Conservation (phyloP, 257 asterid genomes). For the Gentiana macrophylla region DNA sequence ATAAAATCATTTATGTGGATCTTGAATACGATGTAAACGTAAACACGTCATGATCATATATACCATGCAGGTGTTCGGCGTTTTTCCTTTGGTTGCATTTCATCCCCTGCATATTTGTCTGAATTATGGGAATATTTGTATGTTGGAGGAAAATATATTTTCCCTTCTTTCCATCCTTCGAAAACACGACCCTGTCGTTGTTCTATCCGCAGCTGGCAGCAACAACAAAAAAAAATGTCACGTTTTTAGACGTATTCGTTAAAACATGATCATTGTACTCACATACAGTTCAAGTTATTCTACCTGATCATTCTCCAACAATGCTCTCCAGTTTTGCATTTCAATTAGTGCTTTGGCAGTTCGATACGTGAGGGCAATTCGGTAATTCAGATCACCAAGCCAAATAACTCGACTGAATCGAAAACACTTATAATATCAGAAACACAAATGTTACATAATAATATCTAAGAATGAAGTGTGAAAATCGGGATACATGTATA, state of each 20-base stretch:
- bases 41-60: not conserved
- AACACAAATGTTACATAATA: not conserved
- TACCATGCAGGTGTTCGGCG: conserved; percentile 98
- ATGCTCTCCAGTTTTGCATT: conserved; percentile 99
- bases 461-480: not conserved
- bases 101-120: conserved; percentile 91
- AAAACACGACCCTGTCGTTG: conserved; percentile 91
- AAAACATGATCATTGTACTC: not conserved
- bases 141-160: conserved; percentile 94
- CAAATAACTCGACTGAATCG: conserved; percentile 74
- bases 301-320: conserved; percentile 93
- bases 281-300: conserved; percentile 4
- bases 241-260: conserved; percentile 7
- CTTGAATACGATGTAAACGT: no score
- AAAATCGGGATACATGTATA: not conserved
- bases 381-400: conserved; percentile 97
- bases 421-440: conserved; percentile 9
- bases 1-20: conserved; percentile 16
- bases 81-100: conserved; percentile 94
- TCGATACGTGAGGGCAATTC: conserved; percentile 83
- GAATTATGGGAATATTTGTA: conserved; percentile 91
- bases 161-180: conserved; percentile 97
- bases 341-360: conserved; percentile 92
- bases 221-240: conserved; percentile 2
- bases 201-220: conserved; percentile 61